Percentiles rank a stretch among this genome's conserved stretches.
phyloP scores from a whole-genome alignment of 106 monocot genomes.

The Dendrobium chrysotoxum region DNA sequence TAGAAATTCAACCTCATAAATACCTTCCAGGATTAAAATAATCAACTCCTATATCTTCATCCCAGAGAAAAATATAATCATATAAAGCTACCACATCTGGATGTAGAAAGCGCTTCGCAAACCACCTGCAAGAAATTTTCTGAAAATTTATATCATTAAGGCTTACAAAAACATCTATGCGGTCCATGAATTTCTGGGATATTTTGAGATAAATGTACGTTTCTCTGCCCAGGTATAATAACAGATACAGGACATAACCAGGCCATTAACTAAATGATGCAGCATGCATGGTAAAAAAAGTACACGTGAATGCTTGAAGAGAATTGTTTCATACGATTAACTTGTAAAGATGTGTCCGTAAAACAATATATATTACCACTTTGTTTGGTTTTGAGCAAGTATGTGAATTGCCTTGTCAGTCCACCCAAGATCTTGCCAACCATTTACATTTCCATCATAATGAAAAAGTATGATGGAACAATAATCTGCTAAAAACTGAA shows the following conservation, averaged over 20 bases:
- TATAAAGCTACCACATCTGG: constrained; percentile 74
- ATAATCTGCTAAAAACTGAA: constrained; percentile 68
- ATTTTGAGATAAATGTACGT: not conserved
- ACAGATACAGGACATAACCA: not conserved
- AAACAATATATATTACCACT: constrained; percentile 45
- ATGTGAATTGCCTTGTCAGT: constrained; percentile 68
- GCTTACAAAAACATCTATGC: not conserved
- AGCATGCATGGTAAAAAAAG: not conserved
- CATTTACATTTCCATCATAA: constrained; percentile 91
- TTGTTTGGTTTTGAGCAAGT: constrained; percentile 83
- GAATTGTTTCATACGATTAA: not conserved
- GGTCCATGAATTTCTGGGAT: not conserved
- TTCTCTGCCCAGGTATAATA: not conserved
- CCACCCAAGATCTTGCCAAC: constrained; percentile 81
- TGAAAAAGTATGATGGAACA: constrained; percentile 78
- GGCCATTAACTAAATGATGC: too few relatives aligned
- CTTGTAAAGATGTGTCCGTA: not conserved
- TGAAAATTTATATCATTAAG: not conserved
- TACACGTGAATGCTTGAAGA: not conserved
- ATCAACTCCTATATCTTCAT: constrained; percentile 89
- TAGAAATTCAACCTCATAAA: not conserved
- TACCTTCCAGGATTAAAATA: constrained; percentile 91
- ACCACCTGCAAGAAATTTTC: constrained; percentile 65
- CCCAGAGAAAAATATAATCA: constrained; percentile 89
- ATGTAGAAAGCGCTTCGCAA: constrained; percentile 93